Evolutionary conservation across 2,329 filamentous ascomycete species (phyloP).

Genomic region (Thermoascus crustaceus): DNA sequence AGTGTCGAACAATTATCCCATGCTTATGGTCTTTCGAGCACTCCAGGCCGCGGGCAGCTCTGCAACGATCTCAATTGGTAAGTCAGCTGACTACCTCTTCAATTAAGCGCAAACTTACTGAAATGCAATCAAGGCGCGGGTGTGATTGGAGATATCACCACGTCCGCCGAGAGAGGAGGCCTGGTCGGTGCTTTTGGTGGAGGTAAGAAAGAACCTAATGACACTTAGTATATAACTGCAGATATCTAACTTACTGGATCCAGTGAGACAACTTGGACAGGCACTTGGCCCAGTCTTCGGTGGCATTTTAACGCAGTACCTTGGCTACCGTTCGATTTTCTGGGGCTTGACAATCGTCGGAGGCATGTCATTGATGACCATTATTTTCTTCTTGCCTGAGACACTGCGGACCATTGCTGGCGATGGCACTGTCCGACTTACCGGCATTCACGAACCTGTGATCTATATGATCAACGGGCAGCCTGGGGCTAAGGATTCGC

Average conservation of each 20-base stretch:
- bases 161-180: constrained; percentile 30
- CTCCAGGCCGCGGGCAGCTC: constrained; percentile 44
- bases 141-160: constrained; percentile 36
- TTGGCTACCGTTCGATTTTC: constrained; percentile 34
- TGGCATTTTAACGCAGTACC: constrained; percentile 26
- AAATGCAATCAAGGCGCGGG: constrained; percentile 22
- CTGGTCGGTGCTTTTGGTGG: constrained; percentile 33
- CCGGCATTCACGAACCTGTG: constrained; percentile 35
- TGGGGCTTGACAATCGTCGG: constrained; percentile 35
- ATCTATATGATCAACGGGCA: constrained; percentile 22
- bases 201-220: constrained; percentile 20
- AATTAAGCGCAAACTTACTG: constrained; percentile 1
- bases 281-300: constrained; percentile 40
- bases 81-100: background rate
- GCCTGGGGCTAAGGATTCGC: constrained; percentile 11
- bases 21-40: constrained; percentile 39
- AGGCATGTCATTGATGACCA: constrained; percentile 26
- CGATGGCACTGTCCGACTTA: constrained; percentile 31
- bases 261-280: constrained; percentile 37
- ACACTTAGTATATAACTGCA: constrained; percentile 1
- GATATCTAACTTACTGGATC: constrained; percentile 4
- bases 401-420: constrained; percentile 33
- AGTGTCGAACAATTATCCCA: constrained; percentile 35
- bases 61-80: constrained; percentile 42
- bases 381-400: constrained; percentile 36